Evolutionary conservation across 352 stramenopile species (phyloP), one percentile per base, ranked within the genome.

Genomic region (Elongisporangium anandrum): DNA sequence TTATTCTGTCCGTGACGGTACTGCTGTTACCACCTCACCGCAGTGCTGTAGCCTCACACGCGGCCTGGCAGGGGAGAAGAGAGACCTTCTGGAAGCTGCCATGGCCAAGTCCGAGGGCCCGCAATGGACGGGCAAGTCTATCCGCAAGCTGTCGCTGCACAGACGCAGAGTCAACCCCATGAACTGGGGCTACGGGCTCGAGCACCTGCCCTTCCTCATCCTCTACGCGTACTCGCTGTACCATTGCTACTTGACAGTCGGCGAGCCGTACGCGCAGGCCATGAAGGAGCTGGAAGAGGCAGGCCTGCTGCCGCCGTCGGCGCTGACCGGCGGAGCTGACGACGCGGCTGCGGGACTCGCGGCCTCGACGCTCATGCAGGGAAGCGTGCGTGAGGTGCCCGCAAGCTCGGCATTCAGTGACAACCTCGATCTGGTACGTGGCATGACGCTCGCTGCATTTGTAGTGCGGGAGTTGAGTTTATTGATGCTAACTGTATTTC

Each of bases 161-260:
- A 64, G 67, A 34, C 78, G 79, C 15, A 80, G 81, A 22, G 64
- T 67, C 29, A 92, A 85, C 56, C 70, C 69, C 12, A 54, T 86
- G 39, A 79, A 85, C 58, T 56, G 82, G 29, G 75, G 79, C 55
- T 92, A 90, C 59, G 81, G 81, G 4, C 72, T 90, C 45, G 80
- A 92, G 65, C 81, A 92, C 60, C 53, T 87, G 9, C 78, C 80
- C 4, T 92, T 90, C 61, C 45, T 89, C 16, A 61, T 87, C 45
- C 62, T 92, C 13, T 88, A 92, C 64, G 81, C 70, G 29, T 88
- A 74, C 72, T 83, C 79, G 53, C 60, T 92, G 54, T 89, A 88
- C 61, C 69, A 87, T 65, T 92, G 80, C 62, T 73, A 70, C 57
- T 62, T 81, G 56, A 92, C 80, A 22, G 49, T 72, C 45, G 81